Evolutionary conservation across 345 rosid species (phyloP).

Genomic region (thale cress (Arabidopsis thaliana)): DNA sequence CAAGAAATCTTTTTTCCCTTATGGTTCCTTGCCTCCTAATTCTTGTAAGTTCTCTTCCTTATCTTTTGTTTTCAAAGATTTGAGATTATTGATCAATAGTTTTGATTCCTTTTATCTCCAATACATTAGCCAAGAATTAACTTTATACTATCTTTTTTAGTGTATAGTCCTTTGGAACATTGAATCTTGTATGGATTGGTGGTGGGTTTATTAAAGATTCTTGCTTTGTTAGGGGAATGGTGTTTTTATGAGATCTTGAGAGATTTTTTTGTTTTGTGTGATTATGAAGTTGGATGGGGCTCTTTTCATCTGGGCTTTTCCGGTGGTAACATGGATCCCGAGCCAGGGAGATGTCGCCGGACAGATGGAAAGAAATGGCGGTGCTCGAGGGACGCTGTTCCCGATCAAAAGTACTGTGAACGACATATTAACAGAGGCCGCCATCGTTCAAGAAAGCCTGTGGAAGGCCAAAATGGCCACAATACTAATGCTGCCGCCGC

Average conservation of each 20-base stretch:
- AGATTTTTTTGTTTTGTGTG: neutral
- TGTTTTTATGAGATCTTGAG: constrained; percentile 1
- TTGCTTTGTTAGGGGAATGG: neutral
- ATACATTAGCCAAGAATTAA: constrained; percentile 8
- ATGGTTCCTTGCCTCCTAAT: constrained; percentile 57
- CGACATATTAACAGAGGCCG: constrained; percentile 98
- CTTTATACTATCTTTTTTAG: constrained; percentile 10
- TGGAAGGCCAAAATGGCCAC: constrained; percentile 91
- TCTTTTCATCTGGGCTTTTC: constrained; percentile 83
- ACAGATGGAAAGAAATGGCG: constrained; percentile 99
- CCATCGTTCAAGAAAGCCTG: constrained; percentile 99
- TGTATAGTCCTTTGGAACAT: neutral
- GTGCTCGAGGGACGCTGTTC: constrained; percentile 94
- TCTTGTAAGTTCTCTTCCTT: constrained; percentile 50
- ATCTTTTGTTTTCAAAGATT: neutral
- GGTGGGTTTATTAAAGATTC: constrained; percentile 17
- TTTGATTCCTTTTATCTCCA: constrained; percentile 8
- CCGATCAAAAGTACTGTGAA: constrained; percentile 94
- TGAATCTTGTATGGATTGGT: neutral
- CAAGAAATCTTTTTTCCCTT: constrained; percentile 67
- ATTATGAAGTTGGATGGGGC: constrained; percentile 72
- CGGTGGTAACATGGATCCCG: constrained; percentile 78
- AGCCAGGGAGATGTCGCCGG: constrained; percentile 95
- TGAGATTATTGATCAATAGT: neutral
- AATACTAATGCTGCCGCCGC: constrained; percentile 57